Base-by-base conservation (phyloP, 2,329 filamentous ascomycete species). In the Didymella glomerata region DNA sequence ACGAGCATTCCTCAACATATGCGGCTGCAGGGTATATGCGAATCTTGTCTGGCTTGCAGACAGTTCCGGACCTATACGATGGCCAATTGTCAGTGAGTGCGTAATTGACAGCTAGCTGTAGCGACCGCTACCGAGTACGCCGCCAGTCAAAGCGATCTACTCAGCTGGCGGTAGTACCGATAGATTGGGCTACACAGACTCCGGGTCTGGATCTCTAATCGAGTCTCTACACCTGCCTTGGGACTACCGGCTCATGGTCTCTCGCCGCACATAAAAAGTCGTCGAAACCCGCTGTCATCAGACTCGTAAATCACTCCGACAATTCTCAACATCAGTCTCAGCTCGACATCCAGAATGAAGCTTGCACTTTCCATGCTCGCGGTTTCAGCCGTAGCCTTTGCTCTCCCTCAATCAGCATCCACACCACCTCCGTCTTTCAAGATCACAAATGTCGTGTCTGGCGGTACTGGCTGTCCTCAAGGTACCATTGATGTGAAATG, bases 381-480 rank as follows among this genome's bases (percentile, higher is more conserved):
- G 38, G 14, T 50, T 4, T 30, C 47, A 11, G 41, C 54, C 20
- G 9, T 50, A 9, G 60, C 47, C 18, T 53, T 44, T 14, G 49
- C 58, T 20, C 45, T 61, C 18, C 57, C 52, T 9, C 57, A 58
- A 30, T 46, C 36, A 1, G 3, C 32, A 10, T 59, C 54, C 38
- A 40, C 62, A 24, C 57, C 67, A 25, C 74, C 73, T 7, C 58
- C 68, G 1, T 62, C 69, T 8, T 76, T 74, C 67, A 73, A 67
- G 16, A 74, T 77, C 65, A 65, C 62, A 11, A 70, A 66, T 11
- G 68, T 75, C 40, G 57, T 72, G 36, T 70, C 62, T 10, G 74
- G 72, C 34, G 74, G 74, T 54, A 74, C 71, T 2, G 74, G 74
- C 30, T 77, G 74, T 50, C 74, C 74, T 2, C 72, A 74, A 57